phyloP scores from a whole-genome alignment of 495 filamentous ascomycete genomes.

The Annulohypoxylon stygium region DNA sequence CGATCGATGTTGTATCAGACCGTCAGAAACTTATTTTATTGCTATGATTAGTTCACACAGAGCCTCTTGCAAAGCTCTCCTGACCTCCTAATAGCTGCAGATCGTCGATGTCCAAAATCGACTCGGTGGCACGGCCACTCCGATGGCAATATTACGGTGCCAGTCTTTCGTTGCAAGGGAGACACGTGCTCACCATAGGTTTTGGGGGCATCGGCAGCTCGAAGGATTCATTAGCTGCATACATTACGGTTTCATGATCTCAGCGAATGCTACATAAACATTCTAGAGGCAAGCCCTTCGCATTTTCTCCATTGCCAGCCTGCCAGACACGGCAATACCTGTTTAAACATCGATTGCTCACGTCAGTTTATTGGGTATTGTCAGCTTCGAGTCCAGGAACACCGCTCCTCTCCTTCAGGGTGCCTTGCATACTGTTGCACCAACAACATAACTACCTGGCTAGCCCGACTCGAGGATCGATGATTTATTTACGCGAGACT shows the following conservation, averaged over 20 bases:
- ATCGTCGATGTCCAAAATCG: conserved; percentile 5
- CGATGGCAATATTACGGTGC: conserved; percentile 7
- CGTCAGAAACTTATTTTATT: neutral
- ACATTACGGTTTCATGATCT: conserved; percentile 42
- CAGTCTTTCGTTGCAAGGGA: conserved; percentile 25
- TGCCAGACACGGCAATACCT: conserved; percentile 3
- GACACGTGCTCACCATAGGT: conserved; percentile 35
- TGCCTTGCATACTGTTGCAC: conserved; percentile 41
- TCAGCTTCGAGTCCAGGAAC: conserved; percentile 22
- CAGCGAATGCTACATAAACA: conserved; percentile 32
- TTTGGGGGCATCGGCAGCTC: conserved; percentile 22
- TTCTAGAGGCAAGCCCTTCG: conserved; percentile 17
- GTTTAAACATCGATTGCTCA: conserved; percentile 33
- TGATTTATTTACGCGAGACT: neutral
- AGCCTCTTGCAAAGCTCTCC: conserved; percentile 1
- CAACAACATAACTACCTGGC: neutral
- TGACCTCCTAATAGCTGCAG: neutral
- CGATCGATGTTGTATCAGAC: neutral
- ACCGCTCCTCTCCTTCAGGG: conserved; percentile 22
- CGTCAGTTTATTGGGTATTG: conserved; percentile 32
- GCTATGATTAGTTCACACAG: neutral
- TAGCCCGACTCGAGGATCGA: neutral
- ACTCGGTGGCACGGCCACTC: conserved; percentile 19
- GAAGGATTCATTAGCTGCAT: conserved; percentile 44
- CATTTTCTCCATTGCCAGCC: conserved; percentile 14